phyloP scores from a whole-genome alignment of 306 rosid genomes.

The Quercus agrifolia region DNA sequence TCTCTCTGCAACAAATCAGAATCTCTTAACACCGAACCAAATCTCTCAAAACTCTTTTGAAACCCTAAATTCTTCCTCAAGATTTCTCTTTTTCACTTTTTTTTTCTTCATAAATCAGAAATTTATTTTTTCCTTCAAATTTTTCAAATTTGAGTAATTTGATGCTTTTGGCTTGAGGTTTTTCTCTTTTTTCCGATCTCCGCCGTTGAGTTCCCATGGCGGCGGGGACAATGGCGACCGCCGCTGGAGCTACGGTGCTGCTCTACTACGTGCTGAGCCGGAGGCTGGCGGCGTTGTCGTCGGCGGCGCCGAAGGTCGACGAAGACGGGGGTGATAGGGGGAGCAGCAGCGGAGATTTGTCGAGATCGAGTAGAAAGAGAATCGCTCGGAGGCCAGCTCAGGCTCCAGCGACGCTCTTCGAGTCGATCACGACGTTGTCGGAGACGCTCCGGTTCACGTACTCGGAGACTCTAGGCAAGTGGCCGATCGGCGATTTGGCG shows the following conservation, averaged over 20 bases:
- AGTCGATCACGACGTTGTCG: slow-evolving; percentile 69
- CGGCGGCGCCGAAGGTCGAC: slow-evolving; percentile 23
- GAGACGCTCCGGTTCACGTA: slow-evolving; percentile 90
- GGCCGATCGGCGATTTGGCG: slow-evolving; percentile 99
- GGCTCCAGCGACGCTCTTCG: slow-evolving; percentile 87
- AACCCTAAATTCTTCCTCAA: background rate
- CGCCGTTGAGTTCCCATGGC: slow-evolving; percentile 52
- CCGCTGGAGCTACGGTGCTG: slow-evolving; percentile 86
- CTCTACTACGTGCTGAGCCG: slow-evolving; percentile 58
- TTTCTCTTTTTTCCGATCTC: background rate
- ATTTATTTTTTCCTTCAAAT: background rate
- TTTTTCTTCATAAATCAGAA: too few relatives aligned
- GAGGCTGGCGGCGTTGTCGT: slow-evolving; percentile 15
- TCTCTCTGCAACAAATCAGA: background rate
- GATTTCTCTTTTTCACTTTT: too few relatives aligned
- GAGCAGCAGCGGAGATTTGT: slow-evolving; percentile 24
- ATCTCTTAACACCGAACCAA: background rate
- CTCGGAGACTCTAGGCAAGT: slow-evolving; percentile 85
- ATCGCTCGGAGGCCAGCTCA: slow-evolving; percentile 87
- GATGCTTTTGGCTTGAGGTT: background rate
- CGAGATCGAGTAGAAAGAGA: slow-evolving; percentile 61
- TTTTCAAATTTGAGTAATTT: background rate
- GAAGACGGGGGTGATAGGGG: slow-evolving; percentile 38
- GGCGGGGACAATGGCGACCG: slow-evolving; percentile 91
- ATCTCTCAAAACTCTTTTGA: background rate